Percentiles rank a stretch among this genome's conserved stretches.
These are phyloP conservation scores for Ilyonectria sp. DNA, from an alignment of 2,329 filamentous ascomycete species.

Conservation along the genomic window DNA sequence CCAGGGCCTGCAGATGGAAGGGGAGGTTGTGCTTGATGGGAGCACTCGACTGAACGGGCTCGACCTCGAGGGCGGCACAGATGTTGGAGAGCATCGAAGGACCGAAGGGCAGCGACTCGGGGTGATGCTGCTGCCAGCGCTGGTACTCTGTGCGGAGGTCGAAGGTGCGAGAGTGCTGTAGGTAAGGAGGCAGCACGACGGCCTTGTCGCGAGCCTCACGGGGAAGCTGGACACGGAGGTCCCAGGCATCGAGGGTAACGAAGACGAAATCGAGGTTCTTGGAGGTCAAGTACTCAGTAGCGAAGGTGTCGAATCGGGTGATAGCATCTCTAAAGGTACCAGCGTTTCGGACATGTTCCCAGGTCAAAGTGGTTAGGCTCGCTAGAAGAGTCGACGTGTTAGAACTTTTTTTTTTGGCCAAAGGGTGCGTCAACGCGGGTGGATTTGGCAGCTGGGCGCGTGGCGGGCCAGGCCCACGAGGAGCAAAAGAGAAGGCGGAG, in stretches of 20 bases:
- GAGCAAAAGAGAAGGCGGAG: constrained; percentile 37
- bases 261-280: constrained; percentile 98
- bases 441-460: constrained; percentile 28
- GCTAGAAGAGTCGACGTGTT: constrained; percentile 67
- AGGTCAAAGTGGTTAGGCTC: constrained; percentile 96
- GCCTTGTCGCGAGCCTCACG: constrained; percentile 98
- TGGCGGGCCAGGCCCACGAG: constrained; percentile 38
- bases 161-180: constrained; percentile 98
- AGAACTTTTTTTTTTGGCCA: constrained; percentile 32
- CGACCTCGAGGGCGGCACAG: constrained; percentile 97
- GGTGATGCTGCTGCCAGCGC: constrained; percentile 98
- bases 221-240: constrained; percentile 96
- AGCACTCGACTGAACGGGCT: constrained; percentile 96
- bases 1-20: constrained; percentile 96
- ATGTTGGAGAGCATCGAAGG: constrained; percentile 97
- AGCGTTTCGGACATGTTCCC: constrained; percentile 98
- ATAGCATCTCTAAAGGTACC: constrained; percentile 98
- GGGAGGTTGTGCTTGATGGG: constrained; percentile 99
- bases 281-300: constrained; percentile 88
- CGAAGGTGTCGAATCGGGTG: constrained; percentile 94
- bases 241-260: constrained; percentile 98
- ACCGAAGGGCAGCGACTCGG: constrained; percentile 96
- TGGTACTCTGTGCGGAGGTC: constrained; percentile 98
- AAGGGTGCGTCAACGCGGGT: constrained; percentile 15
- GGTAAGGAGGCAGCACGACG: constrained; percentile 94